Evolutionary conservation across 352 stramenopile genomes (phyloP).

Genomic region (Pilasporangium apinafurcum): DNA sequence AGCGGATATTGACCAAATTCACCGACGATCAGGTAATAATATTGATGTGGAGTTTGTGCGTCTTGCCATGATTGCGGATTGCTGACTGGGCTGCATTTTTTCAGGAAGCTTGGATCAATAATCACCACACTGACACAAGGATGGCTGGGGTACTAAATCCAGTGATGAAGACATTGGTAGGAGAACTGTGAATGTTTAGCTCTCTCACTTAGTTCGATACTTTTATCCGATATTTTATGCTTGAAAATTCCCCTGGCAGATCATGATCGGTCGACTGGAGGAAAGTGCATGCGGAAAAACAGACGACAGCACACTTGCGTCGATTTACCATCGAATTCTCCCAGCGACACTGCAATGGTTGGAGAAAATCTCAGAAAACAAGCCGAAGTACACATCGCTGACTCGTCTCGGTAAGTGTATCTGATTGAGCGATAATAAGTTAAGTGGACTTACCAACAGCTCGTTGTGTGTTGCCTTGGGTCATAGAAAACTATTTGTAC

Average conservation of each 20-base stretch:
- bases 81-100: neutral
- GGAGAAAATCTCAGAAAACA: slow-evolving; percentile 53
- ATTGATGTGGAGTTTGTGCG: neutral
- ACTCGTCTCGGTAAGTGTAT: slow-evolving; percentile 38
- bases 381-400: slow-evolving; percentile 61
- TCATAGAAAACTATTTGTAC: slow-evolving; percentile 74
- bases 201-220: neutral
- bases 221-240: neutral
- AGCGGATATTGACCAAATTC: slow-evolving; percentile 73
- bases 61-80: neutral
- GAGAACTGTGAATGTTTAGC: neutral
- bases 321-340: slow-evolving; percentile 63
- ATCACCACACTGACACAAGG: slow-evolving; percentile 56
- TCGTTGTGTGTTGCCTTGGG: no score
- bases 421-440: no score
- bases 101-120: slow-evolving; percentile 63
- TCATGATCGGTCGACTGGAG: slow-evolving; percentile 51
- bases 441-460: no score
- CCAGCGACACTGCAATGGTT: slow-evolving; percentile 63
- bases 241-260: slow-evolving; percentile 11
- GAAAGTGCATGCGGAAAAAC: slow-evolving; percentile 53
- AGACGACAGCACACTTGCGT: slow-evolving; percentile 44
- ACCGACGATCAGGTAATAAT: slow-evolving; percentile 49
- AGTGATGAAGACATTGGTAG: slow-evolving; percentile 61
- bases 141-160: slow-evolving; percentile 65